These are phyloP conservation scores for Biancaea sappan DNA, from an alignment of 306 rosid genomes.

Conservation along the genomic window DNA sequence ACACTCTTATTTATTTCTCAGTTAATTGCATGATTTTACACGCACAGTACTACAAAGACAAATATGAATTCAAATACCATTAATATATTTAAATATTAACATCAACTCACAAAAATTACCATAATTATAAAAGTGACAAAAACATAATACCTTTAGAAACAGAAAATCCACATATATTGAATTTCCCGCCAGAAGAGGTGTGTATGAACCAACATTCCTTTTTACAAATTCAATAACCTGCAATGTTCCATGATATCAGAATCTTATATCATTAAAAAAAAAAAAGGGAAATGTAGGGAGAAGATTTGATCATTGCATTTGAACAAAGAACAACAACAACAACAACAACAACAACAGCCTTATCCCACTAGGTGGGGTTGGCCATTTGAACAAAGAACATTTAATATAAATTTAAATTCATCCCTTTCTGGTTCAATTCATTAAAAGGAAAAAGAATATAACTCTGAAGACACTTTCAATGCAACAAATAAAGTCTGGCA, in stretches of 20 bases:
- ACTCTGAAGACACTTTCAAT: conserved; percentile 8
- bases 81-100: neutral
- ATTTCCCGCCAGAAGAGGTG: conserved; percentile 88
- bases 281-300: neutral
- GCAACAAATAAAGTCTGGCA: conserved; percentile 10
- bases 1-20: neutral
- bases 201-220: conserved; percentile 58
- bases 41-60: neutral
- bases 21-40: neutral
- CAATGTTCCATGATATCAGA: conserved; percentile 25
- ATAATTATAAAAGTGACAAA: neutral
- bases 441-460: neutral
- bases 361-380: too few species aligned
- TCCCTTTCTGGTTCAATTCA: conserved; percentile 1
- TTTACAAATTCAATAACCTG: conserved; percentile 91
- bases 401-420: conserved; percentile 22
- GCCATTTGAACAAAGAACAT: conserved; percentile 13
- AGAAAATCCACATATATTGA: conserved; percentile 79
- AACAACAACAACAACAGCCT: too few species aligned
- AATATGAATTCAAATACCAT: neutral
- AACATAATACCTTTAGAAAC: conserved; percentile 73
- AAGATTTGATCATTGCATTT: conserved; percentile 11
- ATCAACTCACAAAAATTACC: conserved; percentile 1
- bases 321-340: neutral
- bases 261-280: neutral